Percentiles rank a stretch among this genome's conserved stretches.
Evolutionary conservation across 768 basidiomycete species (phyloP).

Genomic region (Mycena galericulata): DNA sequence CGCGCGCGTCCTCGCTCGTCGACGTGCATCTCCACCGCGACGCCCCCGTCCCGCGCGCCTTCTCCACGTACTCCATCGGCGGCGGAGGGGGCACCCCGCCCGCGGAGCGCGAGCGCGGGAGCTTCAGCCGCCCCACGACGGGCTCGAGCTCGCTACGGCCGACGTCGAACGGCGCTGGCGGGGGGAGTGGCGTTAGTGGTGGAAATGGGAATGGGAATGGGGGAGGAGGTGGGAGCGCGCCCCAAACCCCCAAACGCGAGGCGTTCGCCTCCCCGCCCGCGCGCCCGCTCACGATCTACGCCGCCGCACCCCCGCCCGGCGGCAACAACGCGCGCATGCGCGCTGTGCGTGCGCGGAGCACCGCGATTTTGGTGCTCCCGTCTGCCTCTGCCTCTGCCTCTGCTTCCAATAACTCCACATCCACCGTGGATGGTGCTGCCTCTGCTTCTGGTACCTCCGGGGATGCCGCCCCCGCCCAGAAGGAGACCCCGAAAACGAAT

Average conservation of each 20-base stretch:
- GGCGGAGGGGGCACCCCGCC: too few relatives aligned
- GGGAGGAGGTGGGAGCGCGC: too few relatives aligned
- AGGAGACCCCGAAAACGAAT: too few relatives aligned
- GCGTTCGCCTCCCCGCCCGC: conserved; percentile 68
- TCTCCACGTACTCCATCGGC: not conserved
- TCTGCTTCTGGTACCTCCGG: too few relatives aligned
- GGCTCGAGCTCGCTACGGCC: too few relatives aligned
- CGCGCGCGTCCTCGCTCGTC: conserved; percentile 29
- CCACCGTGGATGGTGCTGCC: too few relatives aligned
- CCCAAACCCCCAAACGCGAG: too few relatives aligned
- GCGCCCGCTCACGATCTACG: conserved; percentile 68
- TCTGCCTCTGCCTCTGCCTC: too few relatives aligned
- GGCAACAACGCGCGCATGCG: conserved; percentile 53
- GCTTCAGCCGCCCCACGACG: conserved; percentile 17
- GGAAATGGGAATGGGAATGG: not conserved
- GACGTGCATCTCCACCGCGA: too few relatives aligned
- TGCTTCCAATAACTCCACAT: too few relatives aligned
- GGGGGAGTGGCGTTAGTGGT: too few relatives aligned
- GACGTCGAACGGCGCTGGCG: not conserved
- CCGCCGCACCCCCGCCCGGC: conserved; percentile 56
- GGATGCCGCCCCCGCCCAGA: too few relatives aligned
- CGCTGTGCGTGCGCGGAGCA: conserved; percentile 61
- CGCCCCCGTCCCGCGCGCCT: conserved; percentile 25
- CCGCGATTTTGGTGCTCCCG: conserved; percentile 50
- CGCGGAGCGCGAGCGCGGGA: not conserved